Percentiles rank a stretch among this genome's conserved stretches.
Evolutionary conservation across 2,329 filamentous ascomycete species (phyloP).

Genomic region (Ceratocystis albifundus): DNA sequence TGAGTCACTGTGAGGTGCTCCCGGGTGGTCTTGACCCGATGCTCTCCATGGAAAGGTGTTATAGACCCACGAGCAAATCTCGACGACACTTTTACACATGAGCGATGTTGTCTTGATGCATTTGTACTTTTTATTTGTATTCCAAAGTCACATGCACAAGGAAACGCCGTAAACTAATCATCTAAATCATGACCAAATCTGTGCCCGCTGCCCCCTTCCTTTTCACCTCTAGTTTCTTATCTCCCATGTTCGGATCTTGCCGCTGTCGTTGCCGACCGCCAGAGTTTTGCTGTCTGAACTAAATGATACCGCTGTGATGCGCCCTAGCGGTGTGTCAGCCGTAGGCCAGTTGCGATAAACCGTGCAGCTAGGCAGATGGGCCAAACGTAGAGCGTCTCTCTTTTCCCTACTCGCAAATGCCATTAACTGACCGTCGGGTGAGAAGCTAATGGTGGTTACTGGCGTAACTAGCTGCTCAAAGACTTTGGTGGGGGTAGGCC

Average conservation of each 20-base stretch:
- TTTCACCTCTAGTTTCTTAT: conserved; percentile 47
- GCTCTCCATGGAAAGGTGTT: background rate
- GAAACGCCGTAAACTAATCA: conserved; percentile 18
- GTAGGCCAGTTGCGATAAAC: conserved; percentile 98
- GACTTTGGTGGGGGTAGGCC: conserved; percentile 58
- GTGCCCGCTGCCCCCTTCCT: background rate
- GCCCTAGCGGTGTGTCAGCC: conserved; percentile 71
- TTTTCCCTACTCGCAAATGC: conserved; percentile 79
- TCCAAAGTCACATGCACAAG: conserved; percentile 9
- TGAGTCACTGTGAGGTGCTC: conserved; percentile 1
- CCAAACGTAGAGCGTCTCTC: conserved; percentile 73
- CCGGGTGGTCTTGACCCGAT: background rate
- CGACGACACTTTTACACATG: background rate
- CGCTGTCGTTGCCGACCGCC: conserved; percentile 77
- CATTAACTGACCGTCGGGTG: conserved; percentile 78
- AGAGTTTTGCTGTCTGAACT: conserved; percentile 55
- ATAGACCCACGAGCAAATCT: background rate
- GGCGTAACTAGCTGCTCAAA: conserved; percentile 84
- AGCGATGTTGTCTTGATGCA: conserved; percentile 4
- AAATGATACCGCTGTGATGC: conserved; percentile 65
- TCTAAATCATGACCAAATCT: conserved; percentile 23
- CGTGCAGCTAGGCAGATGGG: conserved; percentile 82
- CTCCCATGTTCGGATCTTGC: conserved; percentile 86
- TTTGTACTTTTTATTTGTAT: conserved; percentile 14
- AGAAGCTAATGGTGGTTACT: conserved; percentile 67